A percentile compares a stretch with the other conserved stretches of the same genome.
phyloP scores from a whole-genome alignment of 768 basidiomycete genomes.

The Boletus eberwhitei region DNA sequence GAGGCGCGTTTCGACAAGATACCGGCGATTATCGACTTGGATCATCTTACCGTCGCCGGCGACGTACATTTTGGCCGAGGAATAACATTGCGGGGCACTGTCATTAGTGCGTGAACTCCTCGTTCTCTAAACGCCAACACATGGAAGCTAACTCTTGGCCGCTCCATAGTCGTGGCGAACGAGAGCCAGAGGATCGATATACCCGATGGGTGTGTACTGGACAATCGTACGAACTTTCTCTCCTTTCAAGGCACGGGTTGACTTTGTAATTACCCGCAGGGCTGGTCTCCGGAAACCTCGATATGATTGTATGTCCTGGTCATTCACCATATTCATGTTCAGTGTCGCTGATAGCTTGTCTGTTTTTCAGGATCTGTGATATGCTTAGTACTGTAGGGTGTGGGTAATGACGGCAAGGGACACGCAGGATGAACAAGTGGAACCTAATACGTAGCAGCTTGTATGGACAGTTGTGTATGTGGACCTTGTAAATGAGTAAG shows the following conservation, averaged over 20 bases:
- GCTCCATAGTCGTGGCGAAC: constrained; percentile 61
- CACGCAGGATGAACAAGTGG: background rate
- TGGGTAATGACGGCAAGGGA: background rate
- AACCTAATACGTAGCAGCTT: background rate
- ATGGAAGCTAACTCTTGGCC: background rate
- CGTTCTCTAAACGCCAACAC: background rate
- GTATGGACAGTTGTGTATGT: no score
- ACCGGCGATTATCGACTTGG: constrained; percentile 85
- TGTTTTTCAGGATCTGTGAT: constrained; percentile 9
- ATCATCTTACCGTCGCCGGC: constrained; percentile 91
- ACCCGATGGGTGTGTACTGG: constrained; percentile 76
- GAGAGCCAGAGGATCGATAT: constrained; percentile 82
- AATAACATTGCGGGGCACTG: constrained; percentile 83
- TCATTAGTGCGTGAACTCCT: constrained; percentile 55
- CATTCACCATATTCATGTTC: background rate
- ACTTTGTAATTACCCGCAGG: constrained; percentile 33
- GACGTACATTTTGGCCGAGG: constrained; percentile 89
- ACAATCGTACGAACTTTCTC: constrained; percentile 47
- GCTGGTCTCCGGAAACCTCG: constrained; percentile 80
- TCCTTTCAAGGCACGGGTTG: background rate
- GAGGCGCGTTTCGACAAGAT: constrained; percentile 96
- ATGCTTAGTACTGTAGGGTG: background rate
- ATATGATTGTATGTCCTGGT: constrained; percentile 54
- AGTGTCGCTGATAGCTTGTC: background rate
- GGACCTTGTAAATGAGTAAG: background rate